phyloP scores from a whole-genome alignment of 768 basidiomycete genomes.

The Thelephora ganbajun region DNA sequence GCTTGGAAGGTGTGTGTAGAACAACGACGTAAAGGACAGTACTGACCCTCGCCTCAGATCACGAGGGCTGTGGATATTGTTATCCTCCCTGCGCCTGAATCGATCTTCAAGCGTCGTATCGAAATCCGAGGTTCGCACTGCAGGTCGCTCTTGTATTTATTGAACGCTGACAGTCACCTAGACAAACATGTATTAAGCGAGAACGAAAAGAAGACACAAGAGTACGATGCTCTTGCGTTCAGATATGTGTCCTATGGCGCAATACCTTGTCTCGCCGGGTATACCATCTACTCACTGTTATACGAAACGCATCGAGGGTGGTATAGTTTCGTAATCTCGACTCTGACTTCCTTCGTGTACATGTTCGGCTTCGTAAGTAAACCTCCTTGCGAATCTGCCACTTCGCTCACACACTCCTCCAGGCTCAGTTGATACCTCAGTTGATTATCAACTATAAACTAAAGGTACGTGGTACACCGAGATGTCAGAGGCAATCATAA shows the following conservation, averaged over 20 bases:
- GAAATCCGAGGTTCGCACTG: conserved; percentile 57
- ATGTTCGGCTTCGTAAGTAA: conserved; percentile 94
- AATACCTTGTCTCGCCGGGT: conserved; percentile 64
- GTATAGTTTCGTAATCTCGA: conserved; percentile 94
- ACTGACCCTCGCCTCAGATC: conserved; percentile 29
- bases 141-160: conserved; percentile 6
- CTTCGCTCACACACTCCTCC: conserved; percentile 8
- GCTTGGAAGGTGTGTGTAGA: conserved; percentile 71
- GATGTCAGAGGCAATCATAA: neutral
- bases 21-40: neutral
- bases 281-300: conserved; percentile 68
- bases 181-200: conserved; percentile 96
- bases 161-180: conserved; percentile 10
- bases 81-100: conserved; percentile 47
- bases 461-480: conserved; percentile 37
- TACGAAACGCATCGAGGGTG: conserved; percentile 83
- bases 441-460: conserved; percentile 96
- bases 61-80: conserved; percentile 85
- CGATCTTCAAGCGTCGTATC: conserved; percentile 63
- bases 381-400: neutral
- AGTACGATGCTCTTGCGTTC: conserved; percentile 91
- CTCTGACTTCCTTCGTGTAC: conserved; percentile 84
- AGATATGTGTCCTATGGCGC: conserved; percentile 86
- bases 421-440: conserved; percentile 81
- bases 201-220: conserved; percentile 96